Conservation (phyloP, 1,284 basidiomycete genomes). For the Cryptococcus deneoformans region DNA sequence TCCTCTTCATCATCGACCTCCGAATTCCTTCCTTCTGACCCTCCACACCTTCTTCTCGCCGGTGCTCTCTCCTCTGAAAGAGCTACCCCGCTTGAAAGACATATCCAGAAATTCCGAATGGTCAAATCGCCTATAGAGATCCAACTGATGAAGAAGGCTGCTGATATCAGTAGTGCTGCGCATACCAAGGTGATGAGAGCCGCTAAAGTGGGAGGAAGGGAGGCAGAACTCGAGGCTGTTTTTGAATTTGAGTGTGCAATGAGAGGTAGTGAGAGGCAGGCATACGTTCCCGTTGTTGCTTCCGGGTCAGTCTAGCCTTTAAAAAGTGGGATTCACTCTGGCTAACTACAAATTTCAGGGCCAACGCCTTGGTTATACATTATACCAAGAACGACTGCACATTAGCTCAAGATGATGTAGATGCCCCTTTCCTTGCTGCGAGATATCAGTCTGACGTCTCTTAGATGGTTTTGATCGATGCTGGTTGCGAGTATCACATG, state of each 20-base stretch:
- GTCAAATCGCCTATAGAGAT: constrained; percentile 51
- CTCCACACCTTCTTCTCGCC: constrained; percentile 47
- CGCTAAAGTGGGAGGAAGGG: constrained; percentile 65
- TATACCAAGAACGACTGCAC: constrained; percentile 86
- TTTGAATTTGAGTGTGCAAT: constrained; percentile 83
- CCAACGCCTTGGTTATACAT: constrained; percentile 85
- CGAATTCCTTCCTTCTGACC: constrained; percentile 28
- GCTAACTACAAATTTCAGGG: constrained; percentile 50
- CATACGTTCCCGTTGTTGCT: constrained; percentile 93
- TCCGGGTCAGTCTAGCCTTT: constrained; percentile 66
- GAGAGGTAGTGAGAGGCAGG: constrained; percentile 74
- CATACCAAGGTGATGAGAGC: constrained; percentile 67
- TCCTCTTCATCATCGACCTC: constrained; percentile 20
- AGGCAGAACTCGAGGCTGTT: constrained; percentile 73
- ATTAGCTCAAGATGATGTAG: constrained; percentile 62
- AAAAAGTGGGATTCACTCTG: neutral
- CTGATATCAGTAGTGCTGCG: constrained; percentile 48
- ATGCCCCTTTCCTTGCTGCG: constrained; percentile 2
- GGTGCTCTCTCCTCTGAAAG: constrained; percentile 39
- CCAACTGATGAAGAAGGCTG: constrained; percentile 51
- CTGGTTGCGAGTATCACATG: constrained; percentile 83
- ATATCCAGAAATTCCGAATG: constrained; percentile 49
- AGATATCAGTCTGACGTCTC: constrained; percentile 5
- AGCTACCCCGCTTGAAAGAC: constrained; percentile 42
- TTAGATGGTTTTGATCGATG: constrained; percentile 75